Evolutionary conservation across 192 early-diverging fungal species (phyloP).

Genomic region (Umbelopsis vinacea): DNA sequence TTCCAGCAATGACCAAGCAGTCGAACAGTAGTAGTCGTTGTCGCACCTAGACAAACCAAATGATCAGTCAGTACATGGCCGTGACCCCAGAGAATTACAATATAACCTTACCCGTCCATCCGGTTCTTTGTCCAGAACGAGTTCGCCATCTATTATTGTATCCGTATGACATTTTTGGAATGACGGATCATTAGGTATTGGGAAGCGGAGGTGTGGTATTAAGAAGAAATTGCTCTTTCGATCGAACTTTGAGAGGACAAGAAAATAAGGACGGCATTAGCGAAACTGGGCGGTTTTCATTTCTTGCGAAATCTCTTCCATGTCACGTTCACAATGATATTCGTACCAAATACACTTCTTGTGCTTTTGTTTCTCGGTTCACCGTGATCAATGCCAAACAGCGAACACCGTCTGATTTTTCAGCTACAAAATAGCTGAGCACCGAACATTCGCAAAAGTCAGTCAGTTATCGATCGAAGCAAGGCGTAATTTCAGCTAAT

Average conservation of each 20-base stretch:
- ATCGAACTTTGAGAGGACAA: slow-evolving; percentile 60
- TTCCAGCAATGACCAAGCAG: slow-evolving; percentile 62
- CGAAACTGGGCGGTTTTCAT: slow-evolving; percentile 6
- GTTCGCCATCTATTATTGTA: slow-evolving; percentile 91
- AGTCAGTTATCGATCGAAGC: not conserved
- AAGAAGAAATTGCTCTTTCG: slow-evolving; percentile 86
- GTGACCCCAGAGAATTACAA: not conserved
- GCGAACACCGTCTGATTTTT: slow-evolving; percentile 84
- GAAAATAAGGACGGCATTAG: not conserved
- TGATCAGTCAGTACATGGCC: not conserved
- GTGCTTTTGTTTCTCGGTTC: slow-evolving; percentile 39
- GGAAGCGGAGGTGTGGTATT: slow-evolving; percentile 64
- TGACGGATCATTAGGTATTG: slow-evolving; percentile 47
- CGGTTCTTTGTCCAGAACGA: slow-evolving; percentile 75
- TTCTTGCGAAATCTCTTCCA: slow-evolving; percentile 3
- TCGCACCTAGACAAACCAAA: slow-evolving; percentile 22
- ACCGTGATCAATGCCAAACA: slow-evolving; percentile 55
- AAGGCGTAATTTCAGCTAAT: not conserved
- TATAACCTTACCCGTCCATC: slow-evolving; percentile 53
- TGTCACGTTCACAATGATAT: not conserved
- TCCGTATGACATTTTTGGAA: slow-evolving; percentile 57
- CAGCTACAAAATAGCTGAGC: slow-evolving; percentile 74
- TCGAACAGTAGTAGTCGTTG: slow-evolving; percentile 74
- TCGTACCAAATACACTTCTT: slow-evolving; percentile 60
- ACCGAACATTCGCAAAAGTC: not conserved